phyloP scores from a whole-genome alignment of 441 rosid genomes.

The Metrosideros polymorpha region DNA sequence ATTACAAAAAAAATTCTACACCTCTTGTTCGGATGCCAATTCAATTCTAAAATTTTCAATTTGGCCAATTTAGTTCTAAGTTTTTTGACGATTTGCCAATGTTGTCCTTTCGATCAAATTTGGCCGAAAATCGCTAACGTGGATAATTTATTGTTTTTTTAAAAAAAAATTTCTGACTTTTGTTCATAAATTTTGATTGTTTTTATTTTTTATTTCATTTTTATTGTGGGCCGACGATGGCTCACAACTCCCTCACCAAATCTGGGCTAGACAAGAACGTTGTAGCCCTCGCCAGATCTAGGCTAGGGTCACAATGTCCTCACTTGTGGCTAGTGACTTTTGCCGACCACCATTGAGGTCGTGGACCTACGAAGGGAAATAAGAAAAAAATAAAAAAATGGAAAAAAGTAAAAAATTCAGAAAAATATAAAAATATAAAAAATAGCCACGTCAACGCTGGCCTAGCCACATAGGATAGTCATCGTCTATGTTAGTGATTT shows the following conservation, averaged over 20 bases:
- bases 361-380: too few relatives aligned
- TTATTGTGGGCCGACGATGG: background rate
- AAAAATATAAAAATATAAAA: too few relatives aligned
- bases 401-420: too few relatives aligned
- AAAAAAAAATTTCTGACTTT: too few relatives aligned
- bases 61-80: fast-evolving
- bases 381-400: too few relatives aligned
- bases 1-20: fast-evolving
- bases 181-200: too few relatives aligned
- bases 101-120: fast-evolving
- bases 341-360: too few relatives aligned
- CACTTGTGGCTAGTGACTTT: fast-evolving
- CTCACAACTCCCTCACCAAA: background rate
- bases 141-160: too few relatives aligned
- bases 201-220: background rate
- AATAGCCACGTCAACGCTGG: too few relatives aligned
- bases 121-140: fast-evolving
- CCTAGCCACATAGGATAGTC: too few relatives aligned
- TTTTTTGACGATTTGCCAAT: fast-evolving
- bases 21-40: fast-evolving
- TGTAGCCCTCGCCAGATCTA: fast-evolving
- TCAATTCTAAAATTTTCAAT: fast-evolving
- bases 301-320: too few relatives aligned
- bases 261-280: fast-evolving
- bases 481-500: too few relatives aligned